Conservation (phyloP, 495 filamentous ascomycete species). For the Tuber umbilicatum region DNA sequence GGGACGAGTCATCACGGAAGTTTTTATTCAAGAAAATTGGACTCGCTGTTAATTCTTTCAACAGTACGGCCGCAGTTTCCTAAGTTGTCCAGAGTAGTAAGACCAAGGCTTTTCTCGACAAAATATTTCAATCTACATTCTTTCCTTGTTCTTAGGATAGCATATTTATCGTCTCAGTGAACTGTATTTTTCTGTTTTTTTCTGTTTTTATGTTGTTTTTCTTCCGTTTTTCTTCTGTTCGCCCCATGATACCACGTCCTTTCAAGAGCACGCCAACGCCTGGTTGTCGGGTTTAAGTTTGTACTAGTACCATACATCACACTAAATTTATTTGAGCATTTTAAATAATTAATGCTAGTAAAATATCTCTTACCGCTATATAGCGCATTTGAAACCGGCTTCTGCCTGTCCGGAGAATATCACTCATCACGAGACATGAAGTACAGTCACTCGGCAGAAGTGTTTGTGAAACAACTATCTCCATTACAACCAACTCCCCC, state of each 20-base stretch:
- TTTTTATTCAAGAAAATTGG: constrained; percentile 63
- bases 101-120: neutral
- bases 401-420: neutral
- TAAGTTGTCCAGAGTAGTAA: neutral
- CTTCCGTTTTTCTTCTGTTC: neutral
- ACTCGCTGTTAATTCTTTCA: constrained; percentile 40
- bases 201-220: constrained; percentile 4
- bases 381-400: neutral
- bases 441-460: neutral
- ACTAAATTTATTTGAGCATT: neutral
- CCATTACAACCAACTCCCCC: no score
- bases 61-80: constrained; percentile 35
- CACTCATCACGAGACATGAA: neutral
- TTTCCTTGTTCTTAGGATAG: neutral
- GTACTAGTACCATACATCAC: neutral
- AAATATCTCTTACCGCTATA: neutral
- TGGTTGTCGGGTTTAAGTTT: neutral
- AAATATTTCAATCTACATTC: neutral
- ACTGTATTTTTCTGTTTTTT: no score
- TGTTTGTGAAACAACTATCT: no score
- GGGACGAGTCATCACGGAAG: constrained; percentile 76
- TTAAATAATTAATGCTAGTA: neutral
- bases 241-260: neutral
- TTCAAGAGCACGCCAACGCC: neutral
- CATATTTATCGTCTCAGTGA: neutral